Evolutionary conservation across 2,329 filamentous ascomycete species (phyloP).

Genomic region (Dactylonectria estremocensis): DNA sequence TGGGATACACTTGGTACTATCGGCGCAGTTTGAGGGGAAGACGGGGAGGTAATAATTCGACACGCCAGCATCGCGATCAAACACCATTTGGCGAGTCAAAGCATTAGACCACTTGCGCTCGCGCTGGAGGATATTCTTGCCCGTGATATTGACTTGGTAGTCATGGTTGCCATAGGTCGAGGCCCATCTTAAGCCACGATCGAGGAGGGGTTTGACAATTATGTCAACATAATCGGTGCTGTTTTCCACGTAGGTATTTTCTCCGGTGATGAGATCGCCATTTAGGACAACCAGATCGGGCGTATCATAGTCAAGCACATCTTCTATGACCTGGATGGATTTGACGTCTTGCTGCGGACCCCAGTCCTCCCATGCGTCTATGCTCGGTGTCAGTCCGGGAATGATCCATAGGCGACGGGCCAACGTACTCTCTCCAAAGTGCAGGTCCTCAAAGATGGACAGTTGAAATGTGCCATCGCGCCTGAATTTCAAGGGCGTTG

Average conservation of each 20-base stretch:
- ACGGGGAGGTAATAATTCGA: conserved; percentile 63
- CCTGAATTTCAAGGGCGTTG: background rate
- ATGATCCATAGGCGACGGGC: no score
- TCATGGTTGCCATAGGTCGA: conserved; percentile 81
- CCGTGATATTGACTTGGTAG: conserved; percentile 63
- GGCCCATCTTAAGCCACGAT: conserved; percentile 71
- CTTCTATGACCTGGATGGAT: conserved; percentile 54
- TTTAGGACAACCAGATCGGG: conserved; percentile 77
- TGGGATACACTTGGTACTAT: conserved; percentile 47
- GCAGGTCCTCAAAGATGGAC: conserved; percentile 37
- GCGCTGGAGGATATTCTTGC: conserved; percentile 38
- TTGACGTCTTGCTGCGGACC: conserved; percentile 57
- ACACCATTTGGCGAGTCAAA: conserved; percentile 45
- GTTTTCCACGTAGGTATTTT: conserved; percentile 69
- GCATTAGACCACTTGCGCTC: conserved; percentile 44
- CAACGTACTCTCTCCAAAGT: conserved; percentile 47
- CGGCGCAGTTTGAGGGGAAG: conserved; percentile 51
- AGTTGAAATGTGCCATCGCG: conserved; percentile 36
- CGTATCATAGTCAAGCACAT: conserved; percentile 50
- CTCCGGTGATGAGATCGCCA: conserved; percentile 78
- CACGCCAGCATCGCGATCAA: conserved; percentile 46
- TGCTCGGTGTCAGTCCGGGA: conserved; percentile 4
- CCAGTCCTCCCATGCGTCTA: conserved; percentile 32
- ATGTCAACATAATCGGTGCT: conserved; percentile 68
- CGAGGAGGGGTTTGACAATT: conserved; percentile 69